A percentile compares a stretch with the other conserved stretches of the same genome.
Evolutionary conservation across 768 basidiomycete genomes (phyloP).

Genomic region (Rhizopogon rudus): DNA sequence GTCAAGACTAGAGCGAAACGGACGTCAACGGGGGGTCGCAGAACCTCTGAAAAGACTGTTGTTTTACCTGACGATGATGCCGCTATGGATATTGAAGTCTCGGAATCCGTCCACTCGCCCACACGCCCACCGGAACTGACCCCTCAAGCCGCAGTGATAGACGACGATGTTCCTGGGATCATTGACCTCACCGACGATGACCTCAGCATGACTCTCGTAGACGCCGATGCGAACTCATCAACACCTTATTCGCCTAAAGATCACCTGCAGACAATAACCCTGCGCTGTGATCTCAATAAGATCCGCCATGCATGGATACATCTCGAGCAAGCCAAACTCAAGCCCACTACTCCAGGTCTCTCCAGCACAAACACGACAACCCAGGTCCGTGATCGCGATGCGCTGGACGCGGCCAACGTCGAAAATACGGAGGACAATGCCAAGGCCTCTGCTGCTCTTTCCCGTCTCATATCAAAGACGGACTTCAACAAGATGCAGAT

Average conservation of each 20-base stretch:
- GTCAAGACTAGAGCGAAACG: constrained; percentile 9
- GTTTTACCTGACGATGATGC: constrained; percentile 18
- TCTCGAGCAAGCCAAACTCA: not conserved
- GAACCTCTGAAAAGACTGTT: constrained; percentile 16
- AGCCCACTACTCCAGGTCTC: not conserved
- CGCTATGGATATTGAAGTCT: constrained; percentile 21
- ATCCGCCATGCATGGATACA: not conserved
- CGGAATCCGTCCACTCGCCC: constrained; percentile 9
- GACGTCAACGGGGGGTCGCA: constrained; percentile 10
- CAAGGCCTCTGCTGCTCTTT: constrained; percentile 61
- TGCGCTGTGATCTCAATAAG: not conserved
- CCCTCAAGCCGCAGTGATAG: not conserved
- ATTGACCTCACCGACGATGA: constrained; percentile 8
- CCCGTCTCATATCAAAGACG: constrained; percentile 78
- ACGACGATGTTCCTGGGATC: not conserved
- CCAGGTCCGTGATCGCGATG: constrained; percentile 16
- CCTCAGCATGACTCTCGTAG: constrained; percentile 21
- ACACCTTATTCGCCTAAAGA: not conserved
- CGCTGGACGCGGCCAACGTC: constrained; percentile 23
- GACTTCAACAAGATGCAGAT: constrained; percentile 86
- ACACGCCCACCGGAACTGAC: not conserved
- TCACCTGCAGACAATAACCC: not conserved
- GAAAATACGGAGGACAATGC: constrained; percentile 43
- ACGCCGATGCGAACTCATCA: constrained; percentile 7
- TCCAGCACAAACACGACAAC: not conserved